phyloP scores from a whole-genome alignment of 257 asterid genomes.

The Solanum sitiens region DNA sequence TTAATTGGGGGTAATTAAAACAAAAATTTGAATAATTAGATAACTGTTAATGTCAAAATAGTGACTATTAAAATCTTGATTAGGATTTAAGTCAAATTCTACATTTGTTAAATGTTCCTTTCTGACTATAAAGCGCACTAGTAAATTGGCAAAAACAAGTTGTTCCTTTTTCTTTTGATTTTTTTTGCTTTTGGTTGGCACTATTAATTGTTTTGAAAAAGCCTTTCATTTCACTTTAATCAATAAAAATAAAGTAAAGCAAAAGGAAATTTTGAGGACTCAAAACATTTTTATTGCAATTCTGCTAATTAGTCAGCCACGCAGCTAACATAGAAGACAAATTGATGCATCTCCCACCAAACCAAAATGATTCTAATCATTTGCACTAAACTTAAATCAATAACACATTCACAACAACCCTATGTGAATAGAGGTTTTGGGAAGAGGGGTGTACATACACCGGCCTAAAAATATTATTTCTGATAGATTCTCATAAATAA shows the following conservation, averaged over 20 bases:
- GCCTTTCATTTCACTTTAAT: background rate
- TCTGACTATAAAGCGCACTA: background rate
- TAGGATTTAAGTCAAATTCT: background rate
- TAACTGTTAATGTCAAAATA: background rate
- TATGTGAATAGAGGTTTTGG: background rate
- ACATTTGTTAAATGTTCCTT: background rate
- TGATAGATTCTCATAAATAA: background rate
- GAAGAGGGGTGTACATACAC: background rate
- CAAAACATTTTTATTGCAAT: background rate
- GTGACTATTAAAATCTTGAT: background rate
- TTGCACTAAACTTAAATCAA: background rate
- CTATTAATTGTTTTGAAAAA: background rate
- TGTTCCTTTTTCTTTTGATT: background rate
- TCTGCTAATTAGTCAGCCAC: background rate
- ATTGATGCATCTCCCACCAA: background rate
- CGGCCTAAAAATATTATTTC: rapidly evolving
- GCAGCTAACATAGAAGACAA: background rate
- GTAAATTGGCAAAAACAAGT: background rate
- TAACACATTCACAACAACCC: background rate
- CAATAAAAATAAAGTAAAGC: background rate
- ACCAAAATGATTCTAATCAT: background rate
- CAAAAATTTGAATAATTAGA: background rate
- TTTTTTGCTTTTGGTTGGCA: background rate
- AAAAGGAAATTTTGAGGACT: background rate
- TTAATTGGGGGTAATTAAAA: background rate